These are phyloP conservation scores for Berberis vulgaris DNA, from an alignment of 164 flowering plant species.

Conservation along the genomic window DNA sequence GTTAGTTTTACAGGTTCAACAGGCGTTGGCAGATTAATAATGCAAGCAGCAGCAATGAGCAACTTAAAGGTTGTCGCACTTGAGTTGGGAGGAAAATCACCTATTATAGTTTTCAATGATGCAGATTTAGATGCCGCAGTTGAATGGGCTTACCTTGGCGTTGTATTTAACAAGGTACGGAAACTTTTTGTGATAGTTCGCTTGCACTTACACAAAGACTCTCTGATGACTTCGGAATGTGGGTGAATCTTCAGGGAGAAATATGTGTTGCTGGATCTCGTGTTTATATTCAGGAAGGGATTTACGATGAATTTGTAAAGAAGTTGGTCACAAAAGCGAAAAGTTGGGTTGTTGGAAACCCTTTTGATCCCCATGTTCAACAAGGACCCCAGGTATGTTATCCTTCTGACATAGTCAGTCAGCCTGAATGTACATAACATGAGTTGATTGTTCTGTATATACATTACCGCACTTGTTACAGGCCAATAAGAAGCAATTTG, in stretches of 20 bases:
- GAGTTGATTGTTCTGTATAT: not conserved
- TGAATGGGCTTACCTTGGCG: conserved; percentile 10
- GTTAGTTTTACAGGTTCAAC: conserved; percentile 19
- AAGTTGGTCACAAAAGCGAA: conserved; percentile 48
- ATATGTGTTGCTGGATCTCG: conserved; percentile 74
- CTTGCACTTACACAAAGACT: not conserved
- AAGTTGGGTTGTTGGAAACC: conserved; percentile 71
- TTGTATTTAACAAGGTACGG: conserved; percentile 12
- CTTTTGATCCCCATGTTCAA: conserved; percentile 60
- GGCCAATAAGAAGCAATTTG: conserved; percentile 46
- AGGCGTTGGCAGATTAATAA: conserved; percentile 13
- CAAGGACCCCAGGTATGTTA: conserved; percentile 70
- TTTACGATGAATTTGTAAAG: conserved; percentile 57
- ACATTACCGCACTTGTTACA: conserved; percentile 10
- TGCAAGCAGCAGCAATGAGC: conserved; percentile 16
- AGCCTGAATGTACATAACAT: not conserved
- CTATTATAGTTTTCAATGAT: conserved; percentile 16
- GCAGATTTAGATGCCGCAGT: conserved; percentile 13
- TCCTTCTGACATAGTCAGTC: not conserved
- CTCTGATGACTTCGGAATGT: not conserved
- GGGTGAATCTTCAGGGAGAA: conserved; percentile 52
- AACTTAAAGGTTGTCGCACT: conserved; percentile 14
- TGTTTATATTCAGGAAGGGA: conserved; percentile 76
- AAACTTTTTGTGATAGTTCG: not conserved
- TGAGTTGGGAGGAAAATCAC: conserved; percentile 18